phyloP scores from a whole-genome alignment of 1,284 basidiomycete species.

The Phlebopus sp. region DNA sequence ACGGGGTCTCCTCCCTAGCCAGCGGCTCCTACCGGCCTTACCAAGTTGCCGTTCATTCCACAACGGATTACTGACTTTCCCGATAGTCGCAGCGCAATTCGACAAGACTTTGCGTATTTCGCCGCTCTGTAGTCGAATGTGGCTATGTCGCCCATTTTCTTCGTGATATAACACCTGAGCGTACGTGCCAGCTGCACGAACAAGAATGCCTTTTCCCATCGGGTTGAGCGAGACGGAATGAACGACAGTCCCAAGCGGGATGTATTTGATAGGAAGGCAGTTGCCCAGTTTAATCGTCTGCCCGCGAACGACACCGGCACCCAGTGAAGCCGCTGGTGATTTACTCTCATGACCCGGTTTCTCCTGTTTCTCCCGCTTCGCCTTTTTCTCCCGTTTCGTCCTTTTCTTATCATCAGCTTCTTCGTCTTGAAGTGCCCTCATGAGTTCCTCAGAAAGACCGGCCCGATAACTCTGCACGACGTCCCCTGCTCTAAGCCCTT shows the following conservation, averaged over 20 bases:
- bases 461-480: constrained; percentile 84
- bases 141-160: constrained; percentile 66
- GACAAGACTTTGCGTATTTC: constrained; percentile 87
- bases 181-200: constrained; percentile 87
- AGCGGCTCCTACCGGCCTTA: constrained; percentile 89
- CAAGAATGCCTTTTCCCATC: constrained; percentile 77
- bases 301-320: constrained; percentile 84
- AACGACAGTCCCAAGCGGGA: constrained; percentile 89
- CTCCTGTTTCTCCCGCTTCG: constrained; percentile 21
- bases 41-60: constrained; percentile 86
- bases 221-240: constrained; percentile 84
- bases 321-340: constrained; percentile 59
- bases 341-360: constrained; percentile 19
- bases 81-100: constrained; percentile 87
- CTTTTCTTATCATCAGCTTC: constrained; percentile 31
- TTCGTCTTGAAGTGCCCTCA: constrained; percentile 55
- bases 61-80: constrained; percentile 89
- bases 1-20: constrained; percentile 85
- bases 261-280: constrained; percentile 87
- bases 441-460: constrained; percentile 76
- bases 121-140: constrained; percentile 88
- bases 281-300: constrained; percentile 90
- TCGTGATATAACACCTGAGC: constrained; percentile 82
- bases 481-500: constrained; percentile 87
- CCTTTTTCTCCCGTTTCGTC: constrained; percentile 26